A percentile compares a stretch with the other conserved stretches of the same genome.
phyloP scores from a whole-genome alignment of 345 rosid species.

The Trapa bicornis region DNA sequence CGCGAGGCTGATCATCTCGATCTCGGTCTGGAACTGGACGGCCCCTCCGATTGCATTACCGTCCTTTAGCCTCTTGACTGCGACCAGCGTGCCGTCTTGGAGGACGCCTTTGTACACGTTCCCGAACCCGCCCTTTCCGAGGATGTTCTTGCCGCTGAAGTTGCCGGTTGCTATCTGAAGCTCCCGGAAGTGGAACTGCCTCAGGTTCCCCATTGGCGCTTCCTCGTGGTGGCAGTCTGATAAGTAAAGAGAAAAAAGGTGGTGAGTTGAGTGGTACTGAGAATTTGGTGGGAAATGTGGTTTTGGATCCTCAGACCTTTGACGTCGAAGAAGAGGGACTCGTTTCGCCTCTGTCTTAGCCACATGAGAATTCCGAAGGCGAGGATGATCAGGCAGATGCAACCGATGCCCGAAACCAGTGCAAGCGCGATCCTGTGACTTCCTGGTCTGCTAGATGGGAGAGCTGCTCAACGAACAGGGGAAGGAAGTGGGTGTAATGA shows the following conservation, averaged over 20 bases:
- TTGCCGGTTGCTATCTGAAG: conserved; percentile 72
- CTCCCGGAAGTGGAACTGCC: conserved; percentile 78
- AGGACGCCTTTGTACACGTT: conserved; percentile 83
- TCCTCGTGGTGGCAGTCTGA: conserved; percentile 59
- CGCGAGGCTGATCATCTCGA: conserved; percentile 96
- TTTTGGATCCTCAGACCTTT: conserved; percentile 36
- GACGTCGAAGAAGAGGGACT: conserved; percentile 59
- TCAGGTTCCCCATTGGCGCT: conserved; percentile 77
- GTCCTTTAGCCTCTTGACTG: conserved; percentile 91
- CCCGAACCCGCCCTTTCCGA: conserved; percentile 95
- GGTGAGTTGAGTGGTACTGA: not conserved
- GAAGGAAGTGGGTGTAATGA: not conserved
- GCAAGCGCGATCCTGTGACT: conserved; percentile 66
- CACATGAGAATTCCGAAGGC: conserved; percentile 60
- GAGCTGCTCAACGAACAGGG: conserved; percentile 20
- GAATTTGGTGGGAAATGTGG: not conserved
- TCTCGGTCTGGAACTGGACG: conserved; percentile 37
- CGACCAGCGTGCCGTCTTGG: conserved; percentile 66
- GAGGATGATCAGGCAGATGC: conserved; percentile 49
- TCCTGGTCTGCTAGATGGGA: conserved; percentile 28
- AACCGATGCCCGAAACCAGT: conserved; percentile 59
- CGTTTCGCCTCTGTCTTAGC: conserved; percentile 69
- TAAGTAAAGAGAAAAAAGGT: not conserved
- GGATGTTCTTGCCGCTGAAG: conserved; percentile 77
- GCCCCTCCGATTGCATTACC: conserved; percentile 23